Evolutionary conservation across 441 rosid species (phyloP).

Genomic region (Populus hybrid): DNA sequence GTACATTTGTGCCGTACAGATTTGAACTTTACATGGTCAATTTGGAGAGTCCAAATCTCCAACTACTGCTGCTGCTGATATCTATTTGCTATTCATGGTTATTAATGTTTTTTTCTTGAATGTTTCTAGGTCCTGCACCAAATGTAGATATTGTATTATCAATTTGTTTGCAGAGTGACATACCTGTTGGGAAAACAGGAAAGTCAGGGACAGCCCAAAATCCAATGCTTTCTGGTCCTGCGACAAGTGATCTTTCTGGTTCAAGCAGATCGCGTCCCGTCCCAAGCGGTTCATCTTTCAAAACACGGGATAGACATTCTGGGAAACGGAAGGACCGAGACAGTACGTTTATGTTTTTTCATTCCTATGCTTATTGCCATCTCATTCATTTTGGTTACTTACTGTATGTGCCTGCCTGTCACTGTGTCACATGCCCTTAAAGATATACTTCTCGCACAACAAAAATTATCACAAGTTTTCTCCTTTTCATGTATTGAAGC

Average conservation of each 20-base stretch:
- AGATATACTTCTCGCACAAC: not conserved
- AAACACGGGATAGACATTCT: constrained; percentile 58
- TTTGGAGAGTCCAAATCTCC: not conserved
- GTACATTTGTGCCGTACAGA: not conserved
- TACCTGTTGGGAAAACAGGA: constrained; percentile 43
- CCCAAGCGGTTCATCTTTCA: constrained; percentile 57
- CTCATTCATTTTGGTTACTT: too few relatives aligned
- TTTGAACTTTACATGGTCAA: not conserved
- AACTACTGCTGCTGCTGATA: not conserved
- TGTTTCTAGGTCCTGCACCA: constrained; percentile 66
- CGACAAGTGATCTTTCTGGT: constrained; percentile 62
- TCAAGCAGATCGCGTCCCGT: constrained; percentile 53
- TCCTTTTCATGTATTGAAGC: not conserved
- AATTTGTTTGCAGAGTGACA: constrained; percentile 80
- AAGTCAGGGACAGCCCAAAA: constrained; percentile 36
- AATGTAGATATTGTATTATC: constrained; percentile 77
- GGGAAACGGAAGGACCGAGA: constrained; percentile 67
- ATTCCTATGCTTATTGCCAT: not conserved
- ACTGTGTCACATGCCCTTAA: not conserved
- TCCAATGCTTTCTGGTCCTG: constrained; percentile 38
- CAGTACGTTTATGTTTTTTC: constrained; percentile 47
- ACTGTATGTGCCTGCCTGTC: not conserved
- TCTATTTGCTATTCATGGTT: not conserved
- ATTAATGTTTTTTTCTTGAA: constrained; percentile 1
- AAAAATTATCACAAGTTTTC: not conserved